Percentiles rank a stretch among this genome's conserved stretches.
These are phyloP conservation scores for Kickxella alabastrina DNA, from an alignment of 192 early-diverging fungal species.

Conservation along the genomic window DNA sequence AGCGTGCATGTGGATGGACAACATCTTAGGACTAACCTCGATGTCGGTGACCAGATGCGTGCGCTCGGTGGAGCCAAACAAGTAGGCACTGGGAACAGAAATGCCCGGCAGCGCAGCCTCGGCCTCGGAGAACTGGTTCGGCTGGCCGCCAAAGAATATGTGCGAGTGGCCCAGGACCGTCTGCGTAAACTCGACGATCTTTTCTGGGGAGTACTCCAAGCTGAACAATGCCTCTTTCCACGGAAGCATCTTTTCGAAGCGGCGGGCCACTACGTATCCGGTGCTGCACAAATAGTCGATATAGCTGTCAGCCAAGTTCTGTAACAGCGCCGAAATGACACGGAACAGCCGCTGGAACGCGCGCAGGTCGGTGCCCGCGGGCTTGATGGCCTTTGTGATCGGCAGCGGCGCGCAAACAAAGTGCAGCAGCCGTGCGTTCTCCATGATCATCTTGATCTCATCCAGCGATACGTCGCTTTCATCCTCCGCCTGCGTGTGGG, in stretches of 20 bases:
- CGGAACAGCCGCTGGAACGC: constrained; percentile 35
- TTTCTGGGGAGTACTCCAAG: constrained; percentile 30
- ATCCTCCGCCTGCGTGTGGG: background rate
- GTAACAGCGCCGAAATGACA: constrained; percentile 45
- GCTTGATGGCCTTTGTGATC: constrained; percentile 29
- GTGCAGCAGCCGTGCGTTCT: constrained; percentile 45
- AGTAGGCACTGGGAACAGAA: constrained; percentile 34
- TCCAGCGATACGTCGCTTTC: constrained; percentile 30
- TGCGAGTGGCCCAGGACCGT: constrained; percentile 15
- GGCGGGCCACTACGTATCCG: constrained; percentile 37
- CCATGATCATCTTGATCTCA: constrained; percentile 42
- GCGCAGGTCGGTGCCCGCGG: constrained; percentile 21
- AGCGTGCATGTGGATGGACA: constrained; percentile 48
- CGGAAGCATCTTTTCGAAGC: constrained; percentile 26
- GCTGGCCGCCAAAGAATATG: constrained; percentile 2
- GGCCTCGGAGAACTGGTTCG: background rate
- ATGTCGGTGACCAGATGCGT: constrained; percentile 46
- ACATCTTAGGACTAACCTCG: constrained; percentile 38
- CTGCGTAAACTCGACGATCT: constrained; percentile 18
- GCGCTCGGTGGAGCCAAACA: constrained; percentile 49
- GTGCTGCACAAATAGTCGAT: constrained; percentile 50
- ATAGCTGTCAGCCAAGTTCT: constrained; percentile 48
- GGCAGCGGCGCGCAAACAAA: constrained; percentile 50
- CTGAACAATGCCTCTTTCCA: constrained; percentile 36
- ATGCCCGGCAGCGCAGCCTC: constrained; percentile 30